phyloP scores from a whole-genome alignment of 169 alveolate species.

The Cryptosporidium xiaoi region DNA sequence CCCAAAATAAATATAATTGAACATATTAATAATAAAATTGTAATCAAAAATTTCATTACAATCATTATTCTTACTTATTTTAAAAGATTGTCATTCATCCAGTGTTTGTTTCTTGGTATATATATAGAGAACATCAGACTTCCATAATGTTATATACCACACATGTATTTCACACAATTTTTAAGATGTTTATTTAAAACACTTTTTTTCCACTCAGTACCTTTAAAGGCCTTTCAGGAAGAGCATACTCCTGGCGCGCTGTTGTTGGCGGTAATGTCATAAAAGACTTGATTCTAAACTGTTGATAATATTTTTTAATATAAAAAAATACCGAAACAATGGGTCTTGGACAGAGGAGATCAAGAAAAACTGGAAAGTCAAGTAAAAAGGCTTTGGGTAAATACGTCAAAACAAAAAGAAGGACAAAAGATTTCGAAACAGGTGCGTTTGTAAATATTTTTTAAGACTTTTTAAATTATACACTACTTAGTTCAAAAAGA shows the following conservation, averaged over 20 bases:
- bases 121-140: too few relatives aligned
- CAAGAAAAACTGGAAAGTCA: constrained; percentile 34
- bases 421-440: constrained; percentile 69
- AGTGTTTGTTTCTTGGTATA: too few relatives aligned
- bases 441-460: constrained; percentile 11
- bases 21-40: background rate
- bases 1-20: constrained; percentile 8
- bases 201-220: background rate
- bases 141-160: too few relatives aligned
- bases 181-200: background rate
- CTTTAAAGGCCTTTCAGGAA: background rate
- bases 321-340: background rate
- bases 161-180: too few relatives aligned
- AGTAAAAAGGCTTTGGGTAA: constrained; percentile 45
- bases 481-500: constrained; percentile 23
- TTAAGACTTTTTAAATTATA: background rate
- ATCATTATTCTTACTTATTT: background rate
- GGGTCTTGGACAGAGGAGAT: constrained; percentile 71
- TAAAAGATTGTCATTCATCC: too few relatives aligned
- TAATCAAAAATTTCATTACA: background rate
- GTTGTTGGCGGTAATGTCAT: constrained; percentile 38
- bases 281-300: background rate
- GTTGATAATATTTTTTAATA: background rate
- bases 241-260: background rate
- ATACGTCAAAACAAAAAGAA: constrained; percentile 48